Base-by-base conservation (phyloP, 768 basidiomycete genomes). In the Boletellus ananas region DNA sequence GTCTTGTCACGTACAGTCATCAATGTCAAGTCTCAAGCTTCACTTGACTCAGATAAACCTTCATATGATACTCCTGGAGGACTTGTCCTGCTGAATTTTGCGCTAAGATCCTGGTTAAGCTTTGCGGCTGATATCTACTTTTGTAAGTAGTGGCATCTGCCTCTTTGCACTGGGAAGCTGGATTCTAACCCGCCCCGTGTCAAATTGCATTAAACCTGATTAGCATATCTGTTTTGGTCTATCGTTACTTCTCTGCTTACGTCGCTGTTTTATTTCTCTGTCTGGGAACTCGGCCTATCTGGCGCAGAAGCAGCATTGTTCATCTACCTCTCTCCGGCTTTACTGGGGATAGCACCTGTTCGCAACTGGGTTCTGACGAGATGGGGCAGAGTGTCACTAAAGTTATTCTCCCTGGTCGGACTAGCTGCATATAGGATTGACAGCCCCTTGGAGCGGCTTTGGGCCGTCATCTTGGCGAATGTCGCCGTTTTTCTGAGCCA, bases 231-330 rank as follows among this genome's bases (percentile, higher is more conserved):
- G 16, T 90, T 85, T 66, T 91, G 88, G 87, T 87, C 90, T 1
- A 76, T 89, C 42, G 82, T 88, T 64, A 94, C 92, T 1, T 77
- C 82, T 3, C 79, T 93, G 17, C 79, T 85, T 6, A 84, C 86
- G 1, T 83, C 87, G 4, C 73, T 94, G 4, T 94, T 94, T 72
- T 94, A 94, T 69, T 94, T 91, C 71, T 92, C 89, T 21, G 82
- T 95, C 17, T 94, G 92, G 92, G 79, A 90, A 62, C 82, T 94
- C 16, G 90, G 87, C 23, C 76, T 94, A 27, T 81, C 87, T 11
- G 93, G 93, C 5, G 80, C 85, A 33, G 93, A 95, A 62, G 73
- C 90, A 14, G 79, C 90, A 0, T 69, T 91, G 3, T 71, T 94
- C 9, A 77, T 79, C 8, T 80, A 82, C 8, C 76, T 94, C 23